phyloP scores from a whole-genome alignment of 1,284 basidiomycete genomes.

The Mycena citricolor region DNA sequence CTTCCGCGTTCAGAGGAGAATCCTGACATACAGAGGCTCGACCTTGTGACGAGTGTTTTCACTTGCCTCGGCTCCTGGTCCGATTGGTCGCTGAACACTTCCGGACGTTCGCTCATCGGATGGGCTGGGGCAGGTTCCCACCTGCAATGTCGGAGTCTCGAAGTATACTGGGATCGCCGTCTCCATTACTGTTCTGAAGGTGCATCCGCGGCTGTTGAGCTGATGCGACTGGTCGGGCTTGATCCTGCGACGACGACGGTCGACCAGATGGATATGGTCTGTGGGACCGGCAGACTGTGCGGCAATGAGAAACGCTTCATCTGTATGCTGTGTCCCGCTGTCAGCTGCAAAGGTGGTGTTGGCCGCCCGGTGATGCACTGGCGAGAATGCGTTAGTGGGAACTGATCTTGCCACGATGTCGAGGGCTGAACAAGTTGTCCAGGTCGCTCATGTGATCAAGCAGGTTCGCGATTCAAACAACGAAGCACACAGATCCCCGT shows the following conservation, averaged over 20 bases:
- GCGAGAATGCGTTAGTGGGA: conserved; percentile 20
- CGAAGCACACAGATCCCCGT: conserved; percentile 7
- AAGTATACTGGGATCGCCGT: conserved; percentile 14
- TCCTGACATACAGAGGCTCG: conserved; percentile 5
- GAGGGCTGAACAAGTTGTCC: not conserved
- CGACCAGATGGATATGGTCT: conserved; percentile 14
- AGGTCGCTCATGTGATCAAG: conserved; percentile 16
- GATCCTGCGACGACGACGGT: conserved; percentile 11
- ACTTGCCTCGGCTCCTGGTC: conserved; percentile 21
- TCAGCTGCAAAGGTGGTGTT: not conserved
- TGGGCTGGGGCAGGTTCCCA: conserved; percentile 17
- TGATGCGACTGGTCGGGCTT: conserved; percentile 10
- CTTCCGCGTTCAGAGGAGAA: not conserved
- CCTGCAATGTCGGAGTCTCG: conserved; percentile 16
- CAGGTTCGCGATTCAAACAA: conserved; percentile 2
- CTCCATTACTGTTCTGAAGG: conserved; percentile 11
- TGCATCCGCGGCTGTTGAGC: conserved; percentile 10
- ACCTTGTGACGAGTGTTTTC: conserved; percentile 17
- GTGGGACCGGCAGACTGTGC: conserved; percentile 1
- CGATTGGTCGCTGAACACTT: conserved; percentile 4
- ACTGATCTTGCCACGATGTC: not conserved
- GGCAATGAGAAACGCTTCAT: conserved; percentile 13
- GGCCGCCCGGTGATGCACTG: conserved; percentile 17
- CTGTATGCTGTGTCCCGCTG: conserved; percentile 10
- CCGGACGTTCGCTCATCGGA: conserved; percentile 16